These are phyloP conservation scores for Lippia alba DNA, from an alignment of 305 asterid species.

Conservation along the genomic window DNA sequence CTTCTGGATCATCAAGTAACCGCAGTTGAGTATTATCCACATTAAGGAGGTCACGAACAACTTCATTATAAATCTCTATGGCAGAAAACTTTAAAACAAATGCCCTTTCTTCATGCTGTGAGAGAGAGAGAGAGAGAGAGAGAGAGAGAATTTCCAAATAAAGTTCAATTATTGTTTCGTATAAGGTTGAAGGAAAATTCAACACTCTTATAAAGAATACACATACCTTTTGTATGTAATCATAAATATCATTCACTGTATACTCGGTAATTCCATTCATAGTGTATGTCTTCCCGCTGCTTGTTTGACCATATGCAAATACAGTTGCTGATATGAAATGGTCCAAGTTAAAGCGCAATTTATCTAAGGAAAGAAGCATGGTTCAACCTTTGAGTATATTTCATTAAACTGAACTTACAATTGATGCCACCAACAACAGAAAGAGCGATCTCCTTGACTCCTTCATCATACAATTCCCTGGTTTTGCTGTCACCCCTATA, in stretches of 20 bases:
- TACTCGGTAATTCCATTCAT: slow-evolving; percentile 96
- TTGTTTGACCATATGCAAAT: slow-evolving; percentile 98
- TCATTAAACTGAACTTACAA: slow-evolving; percentile 62
- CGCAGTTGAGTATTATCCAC: slow-evolving; percentile 76
- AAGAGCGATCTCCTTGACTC: slow-evolving; percentile 79
- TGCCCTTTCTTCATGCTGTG: slow-evolving; percentile 90
- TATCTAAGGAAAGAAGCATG: slow-evolving; percentile 17
- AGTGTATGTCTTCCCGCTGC: slow-evolving; percentile 98
- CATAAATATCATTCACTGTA: slow-evolving; percentile 85
- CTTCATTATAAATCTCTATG: slow-evolving; percentile 93
- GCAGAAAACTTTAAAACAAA: slow-evolving; percentile 90
- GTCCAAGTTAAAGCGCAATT: slow-evolving; percentile 20
- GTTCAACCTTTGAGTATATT: slow-evolving; percentile 19
- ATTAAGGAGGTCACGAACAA: slow-evolving; percentile 89
- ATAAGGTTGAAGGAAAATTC: not conserved
- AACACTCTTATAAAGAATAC: slow-evolving; percentile 22
- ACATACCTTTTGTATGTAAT: slow-evolving; percentile 70
- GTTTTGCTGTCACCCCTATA: slow-evolving; percentile 84
- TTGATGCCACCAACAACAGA: slow-evolving; percentile 88
- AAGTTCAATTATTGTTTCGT: slow-evolving; percentile 5
- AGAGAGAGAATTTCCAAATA: slow-evolving; percentile 11
- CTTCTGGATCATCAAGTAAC: slow-evolving; percentile 97
- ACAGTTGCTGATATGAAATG: slow-evolving; percentile 72
- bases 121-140: slow-evolving; percentile 13
- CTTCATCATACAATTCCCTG: slow-evolving; percentile 83